These are phyloP conservation scores for Mollisia scopiformis DNA, from an alignment of 2,329 filamentous ascomycete genomes.

Conservation along the genomic window DNA sequence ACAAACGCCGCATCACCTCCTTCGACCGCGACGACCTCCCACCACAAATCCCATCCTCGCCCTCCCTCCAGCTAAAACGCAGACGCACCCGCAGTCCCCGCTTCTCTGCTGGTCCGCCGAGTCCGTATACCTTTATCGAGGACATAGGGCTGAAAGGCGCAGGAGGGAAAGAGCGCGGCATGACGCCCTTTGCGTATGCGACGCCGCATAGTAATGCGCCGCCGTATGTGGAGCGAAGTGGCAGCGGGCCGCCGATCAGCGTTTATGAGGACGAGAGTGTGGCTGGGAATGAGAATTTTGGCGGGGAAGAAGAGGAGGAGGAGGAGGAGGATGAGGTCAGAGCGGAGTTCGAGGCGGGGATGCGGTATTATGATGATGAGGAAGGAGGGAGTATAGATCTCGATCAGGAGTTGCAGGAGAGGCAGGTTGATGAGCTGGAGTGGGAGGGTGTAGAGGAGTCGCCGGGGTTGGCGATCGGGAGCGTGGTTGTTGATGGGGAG, in stretches of 20 bases:
- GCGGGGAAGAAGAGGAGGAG: conserved; percentile 27
- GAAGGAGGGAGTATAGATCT: not conserved
- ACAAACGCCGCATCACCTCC: conserved; percentile 51
- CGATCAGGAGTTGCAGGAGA: not conserved
- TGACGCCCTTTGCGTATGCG: conserved; percentile 71
- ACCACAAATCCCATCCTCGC: conserved; percentile 24
- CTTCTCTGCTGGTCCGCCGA: conserved; percentile 33
- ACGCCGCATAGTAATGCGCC: conserved; percentile 71
- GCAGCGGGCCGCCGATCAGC: conserved; percentile 12
- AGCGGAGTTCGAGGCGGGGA: not conserved
- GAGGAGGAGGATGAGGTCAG: conserved; percentile 28
- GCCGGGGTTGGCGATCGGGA: not conserved
- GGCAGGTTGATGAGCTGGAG: conserved; percentile 29
- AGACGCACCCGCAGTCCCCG: conserved; percentile 56
- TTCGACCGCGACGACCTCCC: conserved; percentile 34
- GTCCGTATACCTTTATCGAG: conserved; percentile 32
- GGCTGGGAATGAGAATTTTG: conserved; percentile 24
- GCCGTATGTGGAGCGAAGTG: conserved; percentile 39
- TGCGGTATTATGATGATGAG: not conserved
- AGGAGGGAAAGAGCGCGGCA: conserved; percentile 43
- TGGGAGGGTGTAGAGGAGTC: conserved; percentile 35
- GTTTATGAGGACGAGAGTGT: conserved; percentile 24
- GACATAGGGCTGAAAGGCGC: conserved; percentile 1
- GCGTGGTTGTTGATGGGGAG: not conserved
- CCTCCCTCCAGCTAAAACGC: conserved; percentile 29